phyloP scores from a whole-genome alignment of 2,329 filamentous ascomycete species.

The Cladorrhinum sp. region DNA sequence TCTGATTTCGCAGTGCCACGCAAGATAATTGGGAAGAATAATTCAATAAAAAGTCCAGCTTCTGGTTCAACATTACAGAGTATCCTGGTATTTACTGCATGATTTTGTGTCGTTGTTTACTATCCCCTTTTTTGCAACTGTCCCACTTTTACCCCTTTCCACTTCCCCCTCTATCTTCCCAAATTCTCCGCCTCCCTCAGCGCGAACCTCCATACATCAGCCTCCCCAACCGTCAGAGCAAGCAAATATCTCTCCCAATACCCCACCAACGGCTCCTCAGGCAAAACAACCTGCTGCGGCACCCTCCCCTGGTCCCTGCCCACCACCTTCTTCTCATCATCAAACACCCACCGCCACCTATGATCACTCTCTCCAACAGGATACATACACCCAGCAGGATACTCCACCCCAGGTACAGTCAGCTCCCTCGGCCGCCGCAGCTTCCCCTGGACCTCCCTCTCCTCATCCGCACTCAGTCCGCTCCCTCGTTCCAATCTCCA shows the following conservation, averaged over 20 bases:
- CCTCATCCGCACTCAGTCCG: background rate
- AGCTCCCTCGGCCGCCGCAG: constrained; percentile 18
- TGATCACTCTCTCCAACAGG: constrained; percentile 27
- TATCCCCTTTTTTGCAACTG: background rate
- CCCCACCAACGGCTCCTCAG: constrained; percentile 34
- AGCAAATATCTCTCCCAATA: constrained; percentile 34
- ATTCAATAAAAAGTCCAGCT: too few species aligned
- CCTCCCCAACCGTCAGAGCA: constrained; percentile 26
- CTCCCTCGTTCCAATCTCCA: constrained; percentile 29
- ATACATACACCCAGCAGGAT: constrained; percentile 27
- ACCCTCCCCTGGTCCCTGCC: constrained; percentile 20
- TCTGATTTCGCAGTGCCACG: too few species aligned
- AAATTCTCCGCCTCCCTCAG: background rate
- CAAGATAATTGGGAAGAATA: too few species aligned
- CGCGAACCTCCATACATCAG: constrained; percentile 30
- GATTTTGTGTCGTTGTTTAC: background rate
- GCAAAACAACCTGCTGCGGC: constrained; percentile 27
- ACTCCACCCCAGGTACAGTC: constrained; percentile 14
- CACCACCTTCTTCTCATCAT: constrained; percentile 17
- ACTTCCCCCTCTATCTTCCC: background rate
- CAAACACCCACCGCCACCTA: constrained; percentile 32
- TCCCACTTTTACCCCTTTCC: background rate
- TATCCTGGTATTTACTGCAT: too few species aligned
- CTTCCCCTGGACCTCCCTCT: constrained; percentile 6
- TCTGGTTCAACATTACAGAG: too few species aligned